Conservation (phyloP, 495 filamentous ascomycete genomes). For the Penicillium ucsense region DNA sequence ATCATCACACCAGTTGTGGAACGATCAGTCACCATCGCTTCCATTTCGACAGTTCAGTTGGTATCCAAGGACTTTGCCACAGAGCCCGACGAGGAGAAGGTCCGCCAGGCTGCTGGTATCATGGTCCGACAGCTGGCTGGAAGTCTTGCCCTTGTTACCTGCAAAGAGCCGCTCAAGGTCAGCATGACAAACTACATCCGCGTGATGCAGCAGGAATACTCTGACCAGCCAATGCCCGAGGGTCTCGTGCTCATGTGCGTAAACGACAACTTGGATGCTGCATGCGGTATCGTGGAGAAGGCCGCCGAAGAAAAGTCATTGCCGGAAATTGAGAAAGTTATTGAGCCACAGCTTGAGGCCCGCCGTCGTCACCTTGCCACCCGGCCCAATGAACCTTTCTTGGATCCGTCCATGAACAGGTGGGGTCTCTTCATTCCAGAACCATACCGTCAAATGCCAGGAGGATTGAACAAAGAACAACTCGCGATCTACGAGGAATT, state of each 20-base stretch:
- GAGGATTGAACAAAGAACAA: constrained; percentile 82
- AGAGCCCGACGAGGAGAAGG: constrained; percentile 77
- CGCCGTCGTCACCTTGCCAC: constrained; percentile 61
- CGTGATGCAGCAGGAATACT: constrained; percentile 54
- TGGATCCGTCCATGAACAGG: constrained; percentile 67
- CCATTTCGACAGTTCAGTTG: constrained; percentile 87
- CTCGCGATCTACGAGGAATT: constrained; percentile 96
- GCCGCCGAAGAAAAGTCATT: constrained; percentile 88
- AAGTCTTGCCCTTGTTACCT: constrained; percentile 90
- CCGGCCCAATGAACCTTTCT: constrained; percentile 70
- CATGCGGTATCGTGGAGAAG: constrained; percentile 85
- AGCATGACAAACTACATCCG: constrained; percentile 96
- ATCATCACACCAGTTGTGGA: constrained; percentile 97
- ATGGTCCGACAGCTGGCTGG: constrained; percentile 90
- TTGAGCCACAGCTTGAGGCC: constrained; percentile 63
- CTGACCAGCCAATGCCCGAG: constrained; percentile 74
- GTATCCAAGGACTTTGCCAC: constrained; percentile 93
- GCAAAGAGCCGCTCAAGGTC: constrained; percentile 89
- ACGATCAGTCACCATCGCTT: constrained; percentile 91
- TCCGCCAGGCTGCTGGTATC: constrained; percentile 75
- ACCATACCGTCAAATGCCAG: constrained; percentile 71
- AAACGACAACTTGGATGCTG: constrained; percentile 91
- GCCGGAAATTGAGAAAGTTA: constrained; percentile 86
- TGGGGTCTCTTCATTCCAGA: constrained; percentile 86
- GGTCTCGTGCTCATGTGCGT: constrained; percentile 92